Evolutionary conservation across 192 early-diverging fungal genomes (phyloP), one percentile per base, ranked within the genome.

Genomic region (Podila epigama): DNA sequence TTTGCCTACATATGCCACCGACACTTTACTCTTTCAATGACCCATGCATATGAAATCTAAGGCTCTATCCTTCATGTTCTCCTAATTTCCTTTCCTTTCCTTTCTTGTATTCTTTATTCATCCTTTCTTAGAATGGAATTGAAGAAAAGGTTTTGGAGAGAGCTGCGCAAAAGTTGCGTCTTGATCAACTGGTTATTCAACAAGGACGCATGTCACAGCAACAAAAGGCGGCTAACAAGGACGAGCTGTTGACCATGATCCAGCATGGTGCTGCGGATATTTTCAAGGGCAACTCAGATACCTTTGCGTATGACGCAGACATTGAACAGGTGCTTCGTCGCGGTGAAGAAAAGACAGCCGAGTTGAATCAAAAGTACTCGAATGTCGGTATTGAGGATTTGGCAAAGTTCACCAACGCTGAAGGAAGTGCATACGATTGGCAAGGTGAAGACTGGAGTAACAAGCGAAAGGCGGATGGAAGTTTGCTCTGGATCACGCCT

Each of bases 111-210:
- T 37, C 9, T 39, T 31, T 22, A 16, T 44, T 16, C 18, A 1
- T 36, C 66, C 16, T 16, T 13, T 13, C 7, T 18, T 60, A 86
- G 89, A 95, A 96, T 68, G 91, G 95, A 12, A 93, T 99, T 69
- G 97, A 99, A 81, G 97, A 99, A 75, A 97, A 97, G 81, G 94
- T 99, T 1, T 80, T 99, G 40, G 96, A 99, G 79, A 84, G 92
- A 54, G 97, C 97, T n/a, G 94, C 96, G 25, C 96, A 97, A 80
- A 98, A 99, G 79, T 84, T 98, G 51, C 86, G 95, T 16, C 83
- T 99, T 20, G 97, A 99, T 75, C 95, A 98, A 81, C 85, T 99
- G 52, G 97, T 98, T n/a, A 98, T 98, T 78, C 97, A 99, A 81
- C 97, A 98, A 73, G 97, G 97, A 11, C 89, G 93, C 20, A 81